Conservation (phyloP, 495 filamentous ascomycete species). For the Podospora tetraspora region DNA sequence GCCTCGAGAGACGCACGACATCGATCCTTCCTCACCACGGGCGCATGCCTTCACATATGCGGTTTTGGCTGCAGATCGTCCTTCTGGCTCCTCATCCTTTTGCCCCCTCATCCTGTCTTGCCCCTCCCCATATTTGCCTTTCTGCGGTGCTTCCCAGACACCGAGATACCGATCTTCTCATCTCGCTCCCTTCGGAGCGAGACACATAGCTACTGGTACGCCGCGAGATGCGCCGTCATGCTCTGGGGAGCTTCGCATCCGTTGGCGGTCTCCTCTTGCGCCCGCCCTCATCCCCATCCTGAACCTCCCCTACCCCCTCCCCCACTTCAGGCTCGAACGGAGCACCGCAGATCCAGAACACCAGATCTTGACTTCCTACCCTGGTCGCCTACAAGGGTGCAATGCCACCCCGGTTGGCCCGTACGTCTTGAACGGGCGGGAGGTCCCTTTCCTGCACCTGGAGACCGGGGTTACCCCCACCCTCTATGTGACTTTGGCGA, state of each 20-base stretch:
- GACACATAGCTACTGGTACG: background rate
- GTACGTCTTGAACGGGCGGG: slow-evolving; percentile 13
- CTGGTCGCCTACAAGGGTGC: background rate
- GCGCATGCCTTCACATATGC: background rate
- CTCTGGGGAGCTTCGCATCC: background rate
- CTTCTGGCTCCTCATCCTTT: background rate
- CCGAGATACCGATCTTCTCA: slow-evolving; percentile 7
- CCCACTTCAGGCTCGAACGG: background rate
- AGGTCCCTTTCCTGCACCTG: slow-evolving; percentile 8
- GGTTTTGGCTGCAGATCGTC: background rate
- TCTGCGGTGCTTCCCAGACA: background rate
- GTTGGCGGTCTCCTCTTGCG: background rate
- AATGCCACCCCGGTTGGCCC: slow-evolving; percentile 1
- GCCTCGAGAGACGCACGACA: slow-evolving; percentile 6
- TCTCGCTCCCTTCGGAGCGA: background rate
- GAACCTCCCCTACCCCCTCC: background rate
- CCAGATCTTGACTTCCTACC: background rate
- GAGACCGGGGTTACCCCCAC: background rate
- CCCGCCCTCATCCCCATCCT: background rate
- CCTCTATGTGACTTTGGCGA: slow-evolving; percentile 30
- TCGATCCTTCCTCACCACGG: slow-evolving; percentile 3
- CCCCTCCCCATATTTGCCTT: background rate
- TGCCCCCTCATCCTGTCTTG: background rate
- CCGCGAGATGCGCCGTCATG: background rate
- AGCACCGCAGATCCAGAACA: background rate